Percentiles rank a stretch among this genome's conserved stretches.
These are phyloP conservation scores for Colletotrichum cereale DNA, from an alignment of 2,329 filamentous ascomycete genomes.

Conservation along the genomic window DNA sequence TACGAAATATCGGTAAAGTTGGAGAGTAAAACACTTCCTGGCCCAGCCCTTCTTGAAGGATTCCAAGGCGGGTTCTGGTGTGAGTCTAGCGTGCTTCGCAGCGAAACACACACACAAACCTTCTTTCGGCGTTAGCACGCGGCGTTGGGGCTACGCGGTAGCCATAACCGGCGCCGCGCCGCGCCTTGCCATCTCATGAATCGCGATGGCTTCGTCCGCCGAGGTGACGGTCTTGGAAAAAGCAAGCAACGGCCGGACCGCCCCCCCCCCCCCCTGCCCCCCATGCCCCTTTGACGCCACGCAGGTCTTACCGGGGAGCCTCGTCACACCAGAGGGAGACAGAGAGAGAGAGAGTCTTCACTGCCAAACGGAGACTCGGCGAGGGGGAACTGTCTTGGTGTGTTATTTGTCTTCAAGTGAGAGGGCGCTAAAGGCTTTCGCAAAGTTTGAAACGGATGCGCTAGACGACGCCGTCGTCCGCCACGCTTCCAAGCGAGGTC, in stretches of 20 bases:
- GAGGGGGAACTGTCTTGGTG: not conserved
- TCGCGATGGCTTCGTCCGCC: conserved; percentile 27
- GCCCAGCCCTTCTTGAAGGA: no score
- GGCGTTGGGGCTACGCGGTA: conserved; percentile 25
- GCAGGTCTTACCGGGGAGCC: conserved; percentile 5
- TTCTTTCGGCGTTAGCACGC: conserved; percentile 35
- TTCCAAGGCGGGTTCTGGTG: conserved; percentile 38
- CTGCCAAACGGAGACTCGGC: conserved; percentile 2
- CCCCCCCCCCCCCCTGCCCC: not conserved
- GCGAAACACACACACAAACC: conserved; percentile 29
- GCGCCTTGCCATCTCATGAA: conserved; percentile 11
- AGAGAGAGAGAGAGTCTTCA: conserved; percentile 11
- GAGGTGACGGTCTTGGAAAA: conserved; percentile 10
- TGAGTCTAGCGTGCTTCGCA: conserved; percentile 38
- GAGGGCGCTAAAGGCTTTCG: conserved; percentile 22
- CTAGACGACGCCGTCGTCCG: conserved; percentile 35
- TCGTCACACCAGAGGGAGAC: conserved; percentile 2
- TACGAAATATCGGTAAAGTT: no score
- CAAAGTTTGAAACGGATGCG: conserved; percentile 37
- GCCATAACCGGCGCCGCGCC: no score
- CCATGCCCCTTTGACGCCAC: conserved; percentile 18
- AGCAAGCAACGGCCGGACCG: conserved; percentile 32
- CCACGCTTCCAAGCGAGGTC: conserved; percentile 34
- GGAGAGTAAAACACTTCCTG: no score
- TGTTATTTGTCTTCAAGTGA: conserved; percentile 27